Percentiles rank a stretch among this genome's conserved stretches.
phyloP scores from a whole-genome alignment of 805 yeast genomes.

The Candida silvatica region DNA sequence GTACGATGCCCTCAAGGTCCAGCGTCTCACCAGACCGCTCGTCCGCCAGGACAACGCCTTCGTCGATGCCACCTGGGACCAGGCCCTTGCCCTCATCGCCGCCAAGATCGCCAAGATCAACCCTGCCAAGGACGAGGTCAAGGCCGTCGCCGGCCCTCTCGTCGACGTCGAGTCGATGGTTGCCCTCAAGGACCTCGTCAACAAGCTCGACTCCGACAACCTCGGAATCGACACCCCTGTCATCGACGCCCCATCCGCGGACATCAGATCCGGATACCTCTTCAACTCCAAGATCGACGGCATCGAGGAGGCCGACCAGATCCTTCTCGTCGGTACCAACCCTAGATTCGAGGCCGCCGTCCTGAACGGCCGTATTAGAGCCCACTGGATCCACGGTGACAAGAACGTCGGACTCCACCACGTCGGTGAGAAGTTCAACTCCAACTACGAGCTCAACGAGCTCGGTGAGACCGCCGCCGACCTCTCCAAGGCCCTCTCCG shows the following conservation, averaged over 20 bases:
- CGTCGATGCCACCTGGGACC: conserved; percentile 79
- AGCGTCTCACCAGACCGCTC: conserved; percentile 76
- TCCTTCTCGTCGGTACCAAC: conserved; percentile 75
- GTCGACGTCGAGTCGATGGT: conserved; percentile 79
- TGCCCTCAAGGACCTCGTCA: conserved; percentile 70
- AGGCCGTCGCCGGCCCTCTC: conserved; percentile 76
- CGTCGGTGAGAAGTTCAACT: conserved; percentile 70
- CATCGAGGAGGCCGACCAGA: conserved; percentile 75
- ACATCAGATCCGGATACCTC: conserved; percentile 68
- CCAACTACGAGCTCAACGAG: conserved; percentile 60
- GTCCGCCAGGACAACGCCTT: conserved; percentile 62
- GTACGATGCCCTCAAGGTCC: conserved; percentile 78
- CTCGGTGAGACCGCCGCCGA: conserved; percentile 54
- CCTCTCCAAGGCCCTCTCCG: conserved; percentile 51
- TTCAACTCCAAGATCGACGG: conserved; percentile 78
- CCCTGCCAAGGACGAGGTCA: conserved; percentile 63
- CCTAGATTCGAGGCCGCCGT: conserved; percentile 91
- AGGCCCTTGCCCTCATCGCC: conserved; percentile 64
- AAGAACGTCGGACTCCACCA: conserved; percentile 65
- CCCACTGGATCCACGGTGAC: conserved; percentile 62
- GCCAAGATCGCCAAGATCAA: conserved; percentile 45
- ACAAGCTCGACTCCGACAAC: conserved; percentile 75
- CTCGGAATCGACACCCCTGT: conserved; percentile 61
- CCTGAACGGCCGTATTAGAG: conserved; percentile 74
- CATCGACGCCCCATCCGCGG: conserved; percentile 57